Evolutionary conservation across 805 yeast genomes (phyloP).

Genomic region (Tetrapisispora iriomotensis): DNA sequence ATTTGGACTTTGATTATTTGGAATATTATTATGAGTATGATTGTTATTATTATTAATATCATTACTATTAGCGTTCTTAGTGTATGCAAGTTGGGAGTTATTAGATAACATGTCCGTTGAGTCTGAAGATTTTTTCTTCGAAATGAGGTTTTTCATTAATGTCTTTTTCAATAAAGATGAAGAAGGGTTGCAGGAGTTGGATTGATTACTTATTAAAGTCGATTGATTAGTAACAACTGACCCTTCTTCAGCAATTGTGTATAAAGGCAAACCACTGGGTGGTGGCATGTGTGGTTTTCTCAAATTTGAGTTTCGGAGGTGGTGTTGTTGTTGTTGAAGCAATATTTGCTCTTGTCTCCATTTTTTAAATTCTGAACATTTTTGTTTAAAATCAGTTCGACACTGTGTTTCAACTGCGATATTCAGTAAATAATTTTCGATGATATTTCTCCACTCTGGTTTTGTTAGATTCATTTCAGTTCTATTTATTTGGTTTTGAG

Average conservation of each 20-base stretch:
- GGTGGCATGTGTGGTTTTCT: slow-evolving; percentile 30
- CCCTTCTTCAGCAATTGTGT: background rate
- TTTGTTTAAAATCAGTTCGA: slow-evolving; percentile 49
- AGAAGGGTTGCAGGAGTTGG: too few species aligned
- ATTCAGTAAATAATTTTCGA: slow-evolving; percentile 57
- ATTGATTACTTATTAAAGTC: too few species aligned
- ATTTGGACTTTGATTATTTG: slow-evolving; percentile 1
- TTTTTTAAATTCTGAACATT: slow-evolving; percentile 39
- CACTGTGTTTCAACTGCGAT: slow-evolving; percentile 66
- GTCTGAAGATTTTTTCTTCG: background rate
- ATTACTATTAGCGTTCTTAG: too few species aligned
- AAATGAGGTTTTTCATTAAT: slow-evolving; percentile 14
- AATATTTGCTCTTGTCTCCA: slow-evolving; percentile 27
- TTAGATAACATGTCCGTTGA: too few species aligned
- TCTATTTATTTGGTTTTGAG: slow-evolving; percentile 8
- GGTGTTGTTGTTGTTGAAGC: slow-evolving; percentile 13
- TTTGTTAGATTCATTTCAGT: slow-evolving; percentile 32
- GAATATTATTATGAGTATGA: background rate
- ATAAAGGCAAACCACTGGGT: slow-evolving; percentile 21
- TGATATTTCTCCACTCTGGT: slow-evolving; percentile 64
- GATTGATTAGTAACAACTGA: too few species aligned
- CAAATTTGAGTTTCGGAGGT: slow-evolving; percentile 5
- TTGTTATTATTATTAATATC: slow-evolving; percentile 3
- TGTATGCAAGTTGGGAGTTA: too few species aligned
- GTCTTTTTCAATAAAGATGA: slow-evolving; percentile 26